Conservation (phyloP, 1,284 basidiomycete species). For the Sparassis latifolia region DNA sequence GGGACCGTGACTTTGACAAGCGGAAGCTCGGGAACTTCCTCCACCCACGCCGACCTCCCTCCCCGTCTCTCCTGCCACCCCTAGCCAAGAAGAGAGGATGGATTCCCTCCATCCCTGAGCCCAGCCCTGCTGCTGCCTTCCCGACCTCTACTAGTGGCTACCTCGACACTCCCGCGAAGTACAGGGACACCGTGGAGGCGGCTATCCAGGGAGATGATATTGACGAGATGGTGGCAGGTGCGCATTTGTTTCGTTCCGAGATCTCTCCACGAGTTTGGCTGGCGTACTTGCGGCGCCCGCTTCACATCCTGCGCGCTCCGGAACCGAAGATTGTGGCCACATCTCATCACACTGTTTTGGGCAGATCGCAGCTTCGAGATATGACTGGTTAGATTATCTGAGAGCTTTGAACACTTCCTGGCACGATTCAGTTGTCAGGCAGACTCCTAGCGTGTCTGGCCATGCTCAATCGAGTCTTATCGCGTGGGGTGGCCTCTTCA, state of each 20-base stretch:
- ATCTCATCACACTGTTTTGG: too few species aligned
- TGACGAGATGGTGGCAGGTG: conserved; percentile 45
- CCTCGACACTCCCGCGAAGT: conserved; percentile 59
- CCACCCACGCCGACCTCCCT: conserved; percentile 19
- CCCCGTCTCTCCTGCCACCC: conserved; percentile 26
- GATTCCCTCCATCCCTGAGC: conserved; percentile 54
- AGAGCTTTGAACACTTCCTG: too few species aligned
- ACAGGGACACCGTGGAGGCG: conserved; percentile 41
- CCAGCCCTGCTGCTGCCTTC: conserved; percentile 44
- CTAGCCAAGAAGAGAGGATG: conserved; percentile 59
- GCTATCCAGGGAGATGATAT: conserved; percentile 28
- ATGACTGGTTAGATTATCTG: too few species aligned
- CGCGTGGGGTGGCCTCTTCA: background rate
- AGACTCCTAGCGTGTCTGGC: background rate
- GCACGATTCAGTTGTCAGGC: too few species aligned
- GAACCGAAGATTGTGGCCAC: too few species aligned
- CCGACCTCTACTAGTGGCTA: conserved; percentile 51
- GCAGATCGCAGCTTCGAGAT: too few species aligned
- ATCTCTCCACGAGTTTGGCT: background rate
- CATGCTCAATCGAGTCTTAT: background rate
- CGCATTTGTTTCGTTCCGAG: conserved; percentile 12
- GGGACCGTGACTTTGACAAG: conserved; percentile 6
- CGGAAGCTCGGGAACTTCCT: conserved; percentile 6
- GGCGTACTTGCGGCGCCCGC: too few species aligned
- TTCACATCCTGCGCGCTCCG: too few species aligned